Evolutionary conservation across 83 land plant species (phyloP).

Genomic region (Picea engelmannii): DNA sequence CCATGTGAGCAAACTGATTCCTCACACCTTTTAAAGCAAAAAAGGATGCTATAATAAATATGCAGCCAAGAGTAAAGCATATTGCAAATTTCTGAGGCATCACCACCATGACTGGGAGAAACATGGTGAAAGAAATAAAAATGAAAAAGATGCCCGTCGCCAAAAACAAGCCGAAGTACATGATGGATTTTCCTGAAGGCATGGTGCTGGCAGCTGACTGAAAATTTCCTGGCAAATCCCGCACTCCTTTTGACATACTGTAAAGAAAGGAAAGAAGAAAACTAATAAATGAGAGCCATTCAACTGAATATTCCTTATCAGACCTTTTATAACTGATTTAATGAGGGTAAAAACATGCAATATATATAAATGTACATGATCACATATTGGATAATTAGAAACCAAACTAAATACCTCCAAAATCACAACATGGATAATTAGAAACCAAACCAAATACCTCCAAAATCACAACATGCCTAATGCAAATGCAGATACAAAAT

Average conservation of each 20-base stretch:
- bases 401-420: too few relatives aligned
- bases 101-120: slow-evolving; percentile 96
- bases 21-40: slow-evolving; percentile 92
- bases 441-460: too few relatives aligned
- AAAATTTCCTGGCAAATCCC: slow-evolving; percentile 84
- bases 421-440: too few relatives aligned
- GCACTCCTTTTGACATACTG: slow-evolving; percentile 89
- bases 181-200: slow-evolving; percentile 89
- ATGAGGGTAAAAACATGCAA: too few relatives aligned
- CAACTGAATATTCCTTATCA: too few relatives aligned
- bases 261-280: too few relatives aligned
- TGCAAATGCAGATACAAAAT: too few relatives aligned
- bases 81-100: slow-evolving; percentile 98
- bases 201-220: slow-evolving; percentile 82
- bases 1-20: slow-evolving; percentile 91
- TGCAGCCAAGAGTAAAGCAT: slow-evolving; percentile 93
- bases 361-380: too few relatives aligned
- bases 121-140: slow-evolving; percentile 91
- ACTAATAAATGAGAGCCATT: too few relatives aligned
- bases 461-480: too few relatives aligned
- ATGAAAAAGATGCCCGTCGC: slow-evolving; percentile 90
- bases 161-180: slow-evolving; percentile 84
- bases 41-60: slow-evolving; percentile 88
- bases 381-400: too few relatives aligned
- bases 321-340: too few relatives aligned